Evolutionary conservation across 768 basidiomycete genomes (phyloP), one percentile per base, ranked within the genome.

Genomic region (Floccularia luteovirens): DNA sequence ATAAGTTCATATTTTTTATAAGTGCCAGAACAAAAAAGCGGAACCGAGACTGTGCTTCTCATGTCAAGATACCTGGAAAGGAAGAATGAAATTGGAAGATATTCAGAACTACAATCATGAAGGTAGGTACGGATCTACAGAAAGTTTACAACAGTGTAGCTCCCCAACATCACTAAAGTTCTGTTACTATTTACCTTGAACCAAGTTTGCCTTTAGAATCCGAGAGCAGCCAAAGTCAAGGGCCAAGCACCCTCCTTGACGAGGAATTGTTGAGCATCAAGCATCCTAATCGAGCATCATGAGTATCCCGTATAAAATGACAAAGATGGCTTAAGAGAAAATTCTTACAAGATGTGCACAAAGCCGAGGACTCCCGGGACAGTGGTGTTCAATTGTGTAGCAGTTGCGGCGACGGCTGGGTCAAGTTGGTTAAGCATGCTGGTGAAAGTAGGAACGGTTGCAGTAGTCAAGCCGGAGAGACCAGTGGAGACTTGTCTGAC

Each of bases 201-300:
- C 14, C 10, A 10, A 30, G 10, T 10, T 8, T 30, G 10, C 10
- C 38, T 19, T 49, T 41, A 55, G 50, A 61, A 64, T 7, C 61
- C 62, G 33, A 63, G 54, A 8, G 54, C 55, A 33, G 58, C 47
- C 22, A 59, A 44, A 13, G 61, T 62, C 46, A 55, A 52, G 5
- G 59, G 57, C 52, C 60, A 59, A 12, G 47, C 45, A n/a, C 55
- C 56, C 38, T 60, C 57, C 17, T 43, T 46, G 25, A 43, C 44
- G 21, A 63, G 31, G 57, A 64, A 64, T 43, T 64, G 61, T 24
- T 47, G 43, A 4, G 59, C 62, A 43, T 64, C 62, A 22, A 58
- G 48, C 59, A 63, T 58, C 53, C 62, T 60, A n/a, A n/a, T n/a
- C n/a, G n/a, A 31, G 27, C 8, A 28, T 8, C 24, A 19, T 16